Percentiles rank a stretch among this genome's conserved stretches.
These are phyloP conservation scores for Filobasidium uniguttulatum DNA, from an alignment of 1,284 basidiomycete species.

Conservation along the genomic window DNA sequence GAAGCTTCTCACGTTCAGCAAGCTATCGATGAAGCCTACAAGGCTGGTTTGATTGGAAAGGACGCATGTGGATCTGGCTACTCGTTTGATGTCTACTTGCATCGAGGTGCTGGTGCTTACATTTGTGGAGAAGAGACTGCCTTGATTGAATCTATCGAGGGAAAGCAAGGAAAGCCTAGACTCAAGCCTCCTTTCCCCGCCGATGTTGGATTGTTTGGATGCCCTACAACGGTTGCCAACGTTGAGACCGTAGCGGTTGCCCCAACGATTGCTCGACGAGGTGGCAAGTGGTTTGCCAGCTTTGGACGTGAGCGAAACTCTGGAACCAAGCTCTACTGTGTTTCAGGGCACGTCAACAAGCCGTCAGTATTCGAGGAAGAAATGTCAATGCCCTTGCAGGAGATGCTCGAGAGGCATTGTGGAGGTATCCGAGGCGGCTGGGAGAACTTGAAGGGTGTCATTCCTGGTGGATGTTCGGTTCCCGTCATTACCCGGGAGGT, in stretches of 20 bases:
- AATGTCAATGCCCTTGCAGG: conserved; percentile 92
- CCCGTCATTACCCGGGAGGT: conserved; percentile 76
- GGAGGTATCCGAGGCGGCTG: conserved; percentile 89
- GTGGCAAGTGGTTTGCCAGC: conserved; percentile 78
- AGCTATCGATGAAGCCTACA: conserved; percentile 91
- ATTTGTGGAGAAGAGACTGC: conserved; percentile 99
- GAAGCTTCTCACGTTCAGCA: conserved; percentile 87
- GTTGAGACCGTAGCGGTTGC: conserved; percentile 97
- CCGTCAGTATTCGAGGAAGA: conserved; percentile 97
- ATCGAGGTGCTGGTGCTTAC: conserved; percentile 94
- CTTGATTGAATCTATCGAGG: conserved; percentile 86
- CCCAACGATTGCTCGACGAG: conserved; percentile 75
- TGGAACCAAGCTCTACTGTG: conserved; percentile 91
- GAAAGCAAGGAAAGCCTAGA: conserved; percentile 95
- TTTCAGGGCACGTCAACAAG: conserved; percentile 95
- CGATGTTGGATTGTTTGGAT: conserved; percentile 92
- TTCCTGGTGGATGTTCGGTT: conserved; percentile 90
- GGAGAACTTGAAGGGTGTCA: conserved; percentile 83
- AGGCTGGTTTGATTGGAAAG: conserved; percentile 78
- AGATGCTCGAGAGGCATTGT: conserved; percentile 91
- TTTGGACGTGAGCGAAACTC: conserved; percentile 89
- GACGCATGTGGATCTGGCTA: conserved; percentile 88
- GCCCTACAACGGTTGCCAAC: conserved; percentile 93
- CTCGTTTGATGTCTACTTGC: conserved; percentile 89
- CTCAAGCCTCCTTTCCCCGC: conserved; percentile 99